phyloP scores from a whole-genome alignment of 2,329 filamentous ascomycete species.

The Pseudocercospora vitis region DNA sequence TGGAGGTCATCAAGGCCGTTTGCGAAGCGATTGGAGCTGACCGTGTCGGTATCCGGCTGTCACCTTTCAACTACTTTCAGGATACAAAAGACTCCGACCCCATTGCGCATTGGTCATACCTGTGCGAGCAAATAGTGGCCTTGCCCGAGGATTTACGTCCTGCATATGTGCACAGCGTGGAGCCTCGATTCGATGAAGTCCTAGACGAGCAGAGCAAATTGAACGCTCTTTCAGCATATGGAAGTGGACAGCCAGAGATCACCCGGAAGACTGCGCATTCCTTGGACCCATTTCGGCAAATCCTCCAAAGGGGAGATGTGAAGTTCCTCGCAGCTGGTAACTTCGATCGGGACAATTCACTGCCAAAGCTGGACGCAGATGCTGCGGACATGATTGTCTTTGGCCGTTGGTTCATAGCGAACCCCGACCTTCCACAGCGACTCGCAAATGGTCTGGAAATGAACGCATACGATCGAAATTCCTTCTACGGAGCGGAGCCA shows the following conservation, averaged over 20 bases:
- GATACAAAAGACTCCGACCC: slow-evolving; percentile 60
- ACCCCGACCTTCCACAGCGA: slow-evolving; percentile 50
- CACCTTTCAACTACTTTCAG: slow-evolving; percentile 62
- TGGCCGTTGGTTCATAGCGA: slow-evolving; percentile 51
- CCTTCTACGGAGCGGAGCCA: slow-evolving; percentile 46
- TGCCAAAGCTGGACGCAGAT: slow-evolving; percentile 41
- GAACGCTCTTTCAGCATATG: slow-evolving; percentile 25
- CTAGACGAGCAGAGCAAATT: slow-evolving; percentile 31
- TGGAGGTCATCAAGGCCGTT: slow-evolving; percentile 55
- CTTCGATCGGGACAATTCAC: slow-evolving; percentile 41
- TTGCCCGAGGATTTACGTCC: slow-evolving; percentile 50
- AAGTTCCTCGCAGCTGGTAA: slow-evolving; percentile 44
- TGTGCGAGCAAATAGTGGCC: slow-evolving; percentile 46
- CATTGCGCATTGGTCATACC: slow-evolving; percentile 59
- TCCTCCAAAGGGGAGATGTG: slow-evolving; percentile 30
- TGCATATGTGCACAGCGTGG: slow-evolving; percentile 61
- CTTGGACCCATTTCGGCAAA: slow-evolving; percentile 26
- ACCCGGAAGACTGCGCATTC: slow-evolving; percentile 24
- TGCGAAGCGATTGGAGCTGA: slow-evolving; percentile 54
- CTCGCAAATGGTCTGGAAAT: slow-evolving; percentile 47
- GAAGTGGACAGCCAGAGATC: slow-evolving; percentile 32
- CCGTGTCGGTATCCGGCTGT: slow-evolving; percentile 57
- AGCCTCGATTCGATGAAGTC: slow-evolving; percentile 53
- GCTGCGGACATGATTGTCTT: slow-evolving; percentile 48
- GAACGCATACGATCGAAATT: slow-evolving; percentile 47